Percentiles rank a stretch among this genome's conserved stretches.
These are phyloP conservation scores for Helotiales sp. DNA, from an alignment of 2,329 filamentous ascomycete species.

Conservation along the genomic window DNA sequence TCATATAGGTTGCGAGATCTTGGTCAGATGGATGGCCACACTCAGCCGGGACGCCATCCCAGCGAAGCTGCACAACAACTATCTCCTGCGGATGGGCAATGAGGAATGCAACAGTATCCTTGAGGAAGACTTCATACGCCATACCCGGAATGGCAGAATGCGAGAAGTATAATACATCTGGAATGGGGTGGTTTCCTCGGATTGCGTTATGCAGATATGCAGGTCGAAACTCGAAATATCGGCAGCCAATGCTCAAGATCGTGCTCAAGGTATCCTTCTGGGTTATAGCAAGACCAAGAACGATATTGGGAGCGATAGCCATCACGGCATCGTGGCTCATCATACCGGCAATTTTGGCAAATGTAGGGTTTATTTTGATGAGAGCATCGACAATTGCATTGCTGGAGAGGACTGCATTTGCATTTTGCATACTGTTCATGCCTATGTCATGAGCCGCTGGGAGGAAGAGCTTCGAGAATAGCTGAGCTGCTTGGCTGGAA, in stretches of 20 bases:
- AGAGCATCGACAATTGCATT: constrained; percentile 33
- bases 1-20: constrained; percentile 41
- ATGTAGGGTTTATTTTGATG: constrained; percentile 21
- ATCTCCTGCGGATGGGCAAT: constrained; percentile 44
- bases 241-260: constrained; percentile 47
- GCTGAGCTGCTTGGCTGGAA: constrained; percentile 40
- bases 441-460: constrained; percentile 49
- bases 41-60: constrained; percentile 49
- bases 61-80: constrained; percentile 49
- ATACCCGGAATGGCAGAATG: constrained; percentile 52
- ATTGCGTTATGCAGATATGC: constrained; percentile 47
- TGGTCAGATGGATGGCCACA: constrained; percentile 43
- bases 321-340: constrained; percentile 28
- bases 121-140: constrained; percentile 45
- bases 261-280: constrained; percentile 48
- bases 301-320: constrained; percentile 41
- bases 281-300: constrained; percentile 49
- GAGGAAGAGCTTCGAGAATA: constrained; percentile 45
- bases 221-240: constrained; percentile 54
- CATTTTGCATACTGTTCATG: constrained; percentile 51
- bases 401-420: constrained; percentile 39
- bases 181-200: constrained; percentile 37
- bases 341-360: constrained; percentile 27
- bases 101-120: constrained; percentile 43
- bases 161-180: constrained; percentile 50